Evolutionary conservation across 192 early-diverging fungal genomes (phyloP).

Genomic region (Powellomyces hirtus): DNA sequence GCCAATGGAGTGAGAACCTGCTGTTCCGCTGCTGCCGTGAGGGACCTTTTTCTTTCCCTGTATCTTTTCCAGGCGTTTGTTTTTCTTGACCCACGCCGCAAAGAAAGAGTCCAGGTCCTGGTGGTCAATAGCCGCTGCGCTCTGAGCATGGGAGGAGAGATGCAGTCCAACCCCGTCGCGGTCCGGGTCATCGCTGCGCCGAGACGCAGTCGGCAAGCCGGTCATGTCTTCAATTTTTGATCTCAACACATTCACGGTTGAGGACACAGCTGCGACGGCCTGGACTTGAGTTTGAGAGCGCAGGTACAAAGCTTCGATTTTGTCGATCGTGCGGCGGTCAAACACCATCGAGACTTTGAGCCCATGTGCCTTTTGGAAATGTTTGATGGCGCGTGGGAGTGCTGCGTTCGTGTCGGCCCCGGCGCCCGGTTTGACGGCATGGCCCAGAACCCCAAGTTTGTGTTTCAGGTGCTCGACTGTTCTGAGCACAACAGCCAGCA

Average conservation of each 20-base stretch:
- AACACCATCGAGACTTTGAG: constrained; percentile 20
- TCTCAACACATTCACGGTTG: constrained; percentile 26
- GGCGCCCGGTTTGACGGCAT: constrained; percentile 13
- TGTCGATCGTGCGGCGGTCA: constrained; percentile 15
- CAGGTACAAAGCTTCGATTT: constrained; percentile 16
- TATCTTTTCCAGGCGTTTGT: constrained; percentile 15
- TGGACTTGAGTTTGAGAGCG: constrained; percentile 10
- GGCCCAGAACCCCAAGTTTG: constrained; percentile 22
- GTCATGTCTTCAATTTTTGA: constrained; percentile 30
- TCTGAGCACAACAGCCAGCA: constrained; percentile 21
- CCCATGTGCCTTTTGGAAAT: constrained; percentile 30
- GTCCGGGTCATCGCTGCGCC: constrained; percentile 6
- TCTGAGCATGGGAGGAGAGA: background rate
- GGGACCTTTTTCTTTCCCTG: background rate
- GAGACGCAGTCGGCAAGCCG: constrained; percentile 7
- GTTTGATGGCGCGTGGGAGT: constrained; percentile 21
- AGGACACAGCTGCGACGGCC: constrained; percentile 26
- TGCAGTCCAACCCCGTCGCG: constrained; percentile 2
- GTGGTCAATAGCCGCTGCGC: constrained; percentile 3
- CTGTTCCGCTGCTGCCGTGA: background rate
- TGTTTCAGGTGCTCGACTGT: constrained; percentile 3
- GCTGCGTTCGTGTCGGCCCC: constrained; percentile 1
- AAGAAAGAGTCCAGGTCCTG: constrained; percentile 26
- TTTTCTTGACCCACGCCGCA: background rate
- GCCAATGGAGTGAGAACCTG: too few species aligned